Evolutionary conservation across 495 filamentous ascomycete species (phyloP), one percentile per base, ranked within the genome.

Genomic region (Apodospora peruviana): DNA sequence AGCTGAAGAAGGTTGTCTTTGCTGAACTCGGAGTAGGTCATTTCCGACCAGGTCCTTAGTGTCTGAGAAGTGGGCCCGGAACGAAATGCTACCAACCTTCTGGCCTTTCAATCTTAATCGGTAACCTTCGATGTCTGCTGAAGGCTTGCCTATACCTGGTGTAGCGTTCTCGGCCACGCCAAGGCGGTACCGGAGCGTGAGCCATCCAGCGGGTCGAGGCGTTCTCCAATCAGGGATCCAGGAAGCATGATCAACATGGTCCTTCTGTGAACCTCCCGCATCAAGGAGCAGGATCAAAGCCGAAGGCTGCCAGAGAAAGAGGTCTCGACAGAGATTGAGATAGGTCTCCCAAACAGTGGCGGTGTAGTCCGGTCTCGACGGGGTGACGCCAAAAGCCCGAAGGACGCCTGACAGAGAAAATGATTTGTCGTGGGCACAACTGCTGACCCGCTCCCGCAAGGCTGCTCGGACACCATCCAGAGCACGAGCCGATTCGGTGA

Each of bases 191-290:
- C n/a, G 34, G 14, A 27, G 32, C 0, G 22, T 49, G 4, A 49
- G 47, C 47, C 47, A 49, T 4, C 5, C 23, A 2, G 25, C 34
- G 25, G 47, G 47, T 4, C 47, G 25, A 5, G 21, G 37, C 7
- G 22, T 42, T 21, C 16, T 43, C 43, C 43, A 52, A 23, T 52
- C 44, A 10, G 50, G 50, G 17, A 52, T 37, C 50, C 50, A 52
- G 2, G 50, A 47, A 0, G 43, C n/a, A 18, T 17, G 10, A 17
- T 2, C 22, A 19, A n/a, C n/a, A n/a, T n/a, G n/a, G n/a, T n/a
- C n/a, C n/a, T n/a, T n/a, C n/a, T n/a, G n/a, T n/a, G 16, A 8
- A 2, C 22, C 8, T 3, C 40, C 45, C 19, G 45, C 42, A 39
- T 49, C 46, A 5, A 49, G 36, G 7, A 48, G 40, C 45, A 54